Conservation (phyloP, 2,329 filamentous ascomycete genomes). For the Talaromyces pinophilus region DNA sequence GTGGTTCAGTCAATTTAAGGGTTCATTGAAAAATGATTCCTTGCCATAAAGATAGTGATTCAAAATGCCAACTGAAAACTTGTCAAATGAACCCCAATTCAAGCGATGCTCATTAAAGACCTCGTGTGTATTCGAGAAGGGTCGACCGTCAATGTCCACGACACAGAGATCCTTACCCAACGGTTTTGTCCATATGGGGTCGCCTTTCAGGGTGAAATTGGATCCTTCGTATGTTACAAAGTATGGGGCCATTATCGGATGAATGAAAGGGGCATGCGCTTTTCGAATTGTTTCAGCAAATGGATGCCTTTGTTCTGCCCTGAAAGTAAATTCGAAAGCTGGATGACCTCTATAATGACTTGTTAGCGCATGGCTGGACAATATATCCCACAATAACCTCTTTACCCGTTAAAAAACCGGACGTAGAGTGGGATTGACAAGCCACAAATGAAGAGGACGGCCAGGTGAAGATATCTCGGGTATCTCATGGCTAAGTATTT, state of each 20-base stretch:
- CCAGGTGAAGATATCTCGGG: not conserved
- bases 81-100: slow-evolving; percentile 13
- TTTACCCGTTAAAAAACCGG: not conserved
- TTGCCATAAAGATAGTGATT: slow-evolving; percentile 19
- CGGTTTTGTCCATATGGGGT: slow-evolving; percentile 13
- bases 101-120: slow-evolving; percentile 13
- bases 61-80: slow-evolving; percentile 10
- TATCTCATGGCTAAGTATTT: slow-evolving; percentile 1
- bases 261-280: slow-evolving; percentile 12
- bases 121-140: slow-evolving; percentile 15
- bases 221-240: slow-evolving; percentile 15
- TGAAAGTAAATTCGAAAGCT: not conserved
- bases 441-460: not conserved
- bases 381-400: not conserved
- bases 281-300: slow-evolving; percentile 12
- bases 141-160: slow-evolving; percentile 13
- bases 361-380: not conserved
- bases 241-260: slow-evolving; percentile 12
- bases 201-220: slow-evolving; percentile 13
- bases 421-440: slow-evolving; percentile 2
- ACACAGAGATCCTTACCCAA: slow-evolving; percentile 15
- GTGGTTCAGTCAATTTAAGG: not conserved
- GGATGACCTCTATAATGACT: not conserved
- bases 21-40: not conserved
- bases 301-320: slow-evolving; percentile 2